phyloP scores from a whole-genome alignment of 1,139 yeast species.

The Suhomyces yuchorum region DNA sequence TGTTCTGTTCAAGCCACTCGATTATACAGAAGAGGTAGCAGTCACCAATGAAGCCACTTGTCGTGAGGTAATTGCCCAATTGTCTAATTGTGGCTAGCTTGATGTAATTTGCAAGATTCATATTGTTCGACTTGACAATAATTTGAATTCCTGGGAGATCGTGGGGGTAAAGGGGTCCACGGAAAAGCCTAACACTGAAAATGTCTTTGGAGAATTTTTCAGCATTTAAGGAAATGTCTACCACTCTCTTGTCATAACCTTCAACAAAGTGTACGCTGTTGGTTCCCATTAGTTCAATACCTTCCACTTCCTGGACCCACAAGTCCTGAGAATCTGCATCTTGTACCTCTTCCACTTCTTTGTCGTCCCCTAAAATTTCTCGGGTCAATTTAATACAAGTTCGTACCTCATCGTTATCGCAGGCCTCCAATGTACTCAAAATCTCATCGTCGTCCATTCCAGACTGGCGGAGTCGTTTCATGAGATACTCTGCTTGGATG shows the following conservation, averaged over 20 bases:
- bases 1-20: constrained; percentile 75
- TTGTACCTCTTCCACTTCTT: constrained; percentile 15
- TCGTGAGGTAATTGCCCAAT: constrained; percentile 42
- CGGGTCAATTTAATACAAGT: constrained; percentile 58
- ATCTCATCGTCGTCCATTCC: constrained; percentile 75
- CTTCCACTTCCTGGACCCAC: constrained; percentile 82
- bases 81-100: constrained; percentile 63
- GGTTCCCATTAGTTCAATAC: constrained; percentile 56
- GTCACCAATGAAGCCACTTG: constrained; percentile 59
- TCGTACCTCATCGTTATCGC: constrained; percentile 47
- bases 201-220: constrained; percentile 32
- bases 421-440: constrained; percentile 45
- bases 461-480: constrained; percentile 59
- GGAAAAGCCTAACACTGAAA: constrained; percentile 54
- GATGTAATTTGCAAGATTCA: constrained; percentile 71
- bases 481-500: constrained; percentile 39
- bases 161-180: constrained; percentile 56
- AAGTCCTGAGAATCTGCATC: constrained; percentile 33
- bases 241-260: constrained; percentile 28
- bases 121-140: constrained; percentile 46
- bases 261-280: constrained; percentile 24
- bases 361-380: constrained; percentile 18
- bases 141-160: constrained; percentile 65
- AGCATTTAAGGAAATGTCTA: constrained; percentile 35
- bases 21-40: constrained; percentile 64